phyloP scores from a whole-genome alignment of 768 basidiomycete genomes.

The Mycena indigotica region DNA sequence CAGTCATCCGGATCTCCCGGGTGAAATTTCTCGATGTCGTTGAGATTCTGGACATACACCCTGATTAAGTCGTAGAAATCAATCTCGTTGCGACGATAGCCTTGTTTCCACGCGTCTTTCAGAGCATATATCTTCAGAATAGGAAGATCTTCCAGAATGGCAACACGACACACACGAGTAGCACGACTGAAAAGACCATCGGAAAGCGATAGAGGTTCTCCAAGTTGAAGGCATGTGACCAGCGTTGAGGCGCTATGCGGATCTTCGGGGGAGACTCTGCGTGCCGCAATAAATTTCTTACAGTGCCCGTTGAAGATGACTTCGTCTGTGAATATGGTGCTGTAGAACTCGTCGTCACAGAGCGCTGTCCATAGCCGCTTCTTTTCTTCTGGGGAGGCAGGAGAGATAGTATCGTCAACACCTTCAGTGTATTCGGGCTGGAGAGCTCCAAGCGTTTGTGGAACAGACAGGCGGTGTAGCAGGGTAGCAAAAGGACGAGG shows the following conservation, averaged over 20 bases:
- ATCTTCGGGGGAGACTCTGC: background rate
- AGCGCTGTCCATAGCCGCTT: background rate
- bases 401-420: slow-evolving; percentile 1
- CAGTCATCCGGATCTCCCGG: background rate
- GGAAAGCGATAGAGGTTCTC: background rate
- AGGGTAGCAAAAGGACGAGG: background rate
- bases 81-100: slow-evolving; percentile 3
- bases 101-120: slow-evolving; percentile 6
- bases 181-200: slow-evolving; percentile 12
- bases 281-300: background rate
- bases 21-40: background rate
- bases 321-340: background rate
- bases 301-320: background rate
- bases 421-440: background rate
- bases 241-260: background rate
- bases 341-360: background rate
- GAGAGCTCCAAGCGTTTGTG: background rate
- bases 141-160: background rate
- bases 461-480: background rate
- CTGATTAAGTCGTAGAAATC: slow-evolving; percentile 6
- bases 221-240: slow-evolving; percentile 4
- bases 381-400: background rate
- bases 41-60: background rate
- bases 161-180: slow-evolving; percentile 7
- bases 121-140: slow-evolving; percentile 2